Percentiles rank a stretch among this genome's conserved stretches.
Conservation (phyloP, 2,329 filamentous ascomycete genomes). For the Corinectria fuckeliana region DNA sequence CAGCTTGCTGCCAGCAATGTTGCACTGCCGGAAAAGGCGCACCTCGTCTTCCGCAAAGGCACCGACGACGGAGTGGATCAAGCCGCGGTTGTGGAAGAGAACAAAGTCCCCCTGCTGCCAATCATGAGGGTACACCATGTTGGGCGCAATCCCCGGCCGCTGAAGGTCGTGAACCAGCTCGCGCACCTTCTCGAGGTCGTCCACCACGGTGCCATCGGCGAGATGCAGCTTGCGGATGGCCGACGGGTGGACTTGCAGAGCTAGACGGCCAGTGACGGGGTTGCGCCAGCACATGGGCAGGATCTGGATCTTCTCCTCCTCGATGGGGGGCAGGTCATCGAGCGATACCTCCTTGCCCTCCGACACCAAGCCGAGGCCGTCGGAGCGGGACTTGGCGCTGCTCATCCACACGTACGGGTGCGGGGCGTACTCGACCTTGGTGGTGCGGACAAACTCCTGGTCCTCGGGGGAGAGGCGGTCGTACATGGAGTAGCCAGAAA, state of each 20-base stretch:
- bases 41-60: conserved; percentile 77
- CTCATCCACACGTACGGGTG: conserved; percentile 88
- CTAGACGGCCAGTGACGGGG: conserved; percentile 70
- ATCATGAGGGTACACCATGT: conserved; percentile 74
- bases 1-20: conserved; percentile 70
- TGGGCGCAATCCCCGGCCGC: conserved; percentile 73
- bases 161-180: conserved; percentile 74
- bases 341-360: conserved; percentile 67
- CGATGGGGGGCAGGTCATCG: conserved; percentile 68
- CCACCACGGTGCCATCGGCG: conserved; percentile 70
- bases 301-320: conserved; percentile 70
- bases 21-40: conserved; percentile 78
- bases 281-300: conserved; percentile 82
- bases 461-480: conserved; percentile 69
- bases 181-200: conserved; percentile 69
- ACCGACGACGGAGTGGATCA: conserved; percentile 77
- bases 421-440: conserved; percentile 75
- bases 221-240: conserved; percentile 74
- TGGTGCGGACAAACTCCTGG: conserved; percentile 70
- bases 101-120: conserved; percentile 81
- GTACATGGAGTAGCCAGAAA: conserved; percentile 74
- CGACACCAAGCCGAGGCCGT: conserved; percentile 74
- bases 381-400: conserved; percentile 67
- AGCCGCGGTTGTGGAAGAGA: conserved; percentile 78
- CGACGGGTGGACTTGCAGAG: conserved; percentile 76